Conservation (phyloP, 208 protist genomes). For the Trypanosoma melophagium region DNA sequence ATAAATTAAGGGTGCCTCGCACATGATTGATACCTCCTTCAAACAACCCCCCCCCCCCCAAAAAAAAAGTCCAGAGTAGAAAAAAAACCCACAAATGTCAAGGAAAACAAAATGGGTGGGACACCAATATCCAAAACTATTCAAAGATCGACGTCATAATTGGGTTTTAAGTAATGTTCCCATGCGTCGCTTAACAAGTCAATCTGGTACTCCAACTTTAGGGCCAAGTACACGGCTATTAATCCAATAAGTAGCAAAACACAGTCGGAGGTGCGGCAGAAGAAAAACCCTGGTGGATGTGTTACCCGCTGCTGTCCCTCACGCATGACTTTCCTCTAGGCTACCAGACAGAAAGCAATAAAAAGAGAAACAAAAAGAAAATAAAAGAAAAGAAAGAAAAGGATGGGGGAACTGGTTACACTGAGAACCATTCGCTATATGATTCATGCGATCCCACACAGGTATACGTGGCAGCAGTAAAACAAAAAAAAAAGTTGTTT, state of each 20-base stretch:
- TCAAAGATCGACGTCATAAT: slow-evolving; percentile 31
- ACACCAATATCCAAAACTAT: background rate
- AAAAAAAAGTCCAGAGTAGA: background rate
- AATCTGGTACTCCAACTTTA: slow-evolving; percentile 22
- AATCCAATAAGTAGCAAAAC: slow-evolving; percentile 17
- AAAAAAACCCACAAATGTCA: background rate
- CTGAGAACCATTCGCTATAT: background rate
- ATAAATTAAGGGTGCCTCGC: too few relatives aligned
- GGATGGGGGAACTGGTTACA: background rate
- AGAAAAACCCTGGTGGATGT: background rate
- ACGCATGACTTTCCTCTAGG: background rate
- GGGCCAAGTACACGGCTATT: slow-evolving; percentile 11
- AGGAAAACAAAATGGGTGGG: background rate
- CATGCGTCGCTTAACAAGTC: slow-evolving; percentile 22
- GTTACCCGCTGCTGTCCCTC: background rate
- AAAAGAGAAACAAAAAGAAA: background rate
- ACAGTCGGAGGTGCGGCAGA: background rate
- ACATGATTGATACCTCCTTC: too few relatives aligned
- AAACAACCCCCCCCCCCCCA: too few relatives aligned
- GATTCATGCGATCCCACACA: background rate
- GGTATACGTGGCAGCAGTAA: too few relatives aligned
- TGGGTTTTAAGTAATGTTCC: slow-evolving; percentile 24
- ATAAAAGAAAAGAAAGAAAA: slow-evolving; percentile 8
- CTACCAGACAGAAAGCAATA: background rate
- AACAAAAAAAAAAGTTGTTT: too few relatives aligned